Evolutionary conservation across 2,329 filamentous ascomycete genomes (phyloP), one percentile per base, ranked within the genome.

Genomic region (Rhexocercosporidium sp.): DNA sequence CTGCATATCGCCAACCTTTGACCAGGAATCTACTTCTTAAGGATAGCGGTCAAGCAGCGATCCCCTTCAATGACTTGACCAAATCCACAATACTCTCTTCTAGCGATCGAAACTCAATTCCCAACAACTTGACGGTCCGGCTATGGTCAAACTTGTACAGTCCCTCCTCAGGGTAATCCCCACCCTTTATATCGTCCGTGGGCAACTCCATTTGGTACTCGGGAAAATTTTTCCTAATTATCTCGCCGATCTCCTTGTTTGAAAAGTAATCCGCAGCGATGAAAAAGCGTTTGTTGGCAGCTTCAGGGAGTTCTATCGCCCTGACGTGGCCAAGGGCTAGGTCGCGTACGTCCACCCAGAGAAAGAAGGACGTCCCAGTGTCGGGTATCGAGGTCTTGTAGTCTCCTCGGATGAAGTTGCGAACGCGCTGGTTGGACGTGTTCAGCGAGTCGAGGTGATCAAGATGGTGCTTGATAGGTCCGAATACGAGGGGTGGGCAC

Each of bases 361-460:
- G 80, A 81, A 59, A 88, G 0, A 84, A 83, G 0, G n/a, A n/a
- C n/a, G n/a, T n/a, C n/a, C 83, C 85, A 0, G 87, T 90, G 0
- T 87, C 82, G 0, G 85, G 82, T 9, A 91, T 83, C 31, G 83
- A 81, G 1, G 85, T 79, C 70, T 86, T 88, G 76, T 81, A 84
- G 66, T 86, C 84, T 0, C 91, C 91, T 7, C 82, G 84, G n/a
- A 90, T 83, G 61, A 92, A 79, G 68, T 90, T 84, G 9, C 86
- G 81, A 63, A 93, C 84, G 22, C 89, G 85, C 71, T 88, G 84
- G 76, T 93, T 94, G 16, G 90, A 92, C 1, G 90, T 92, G 79
- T 94, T 94, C 69, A 94, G 81, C 1, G 80, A 81, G n/a, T 87
- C 84, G 0, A 92, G 81, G 25, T 81, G 84, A 68, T 88, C 84